A percentile compares a stretch with the other conserved stretches of the same genome.
phyloP scores from a whole-genome alignment of 345 rosid genomes.

The Ceriops zippeliana region DNA sequence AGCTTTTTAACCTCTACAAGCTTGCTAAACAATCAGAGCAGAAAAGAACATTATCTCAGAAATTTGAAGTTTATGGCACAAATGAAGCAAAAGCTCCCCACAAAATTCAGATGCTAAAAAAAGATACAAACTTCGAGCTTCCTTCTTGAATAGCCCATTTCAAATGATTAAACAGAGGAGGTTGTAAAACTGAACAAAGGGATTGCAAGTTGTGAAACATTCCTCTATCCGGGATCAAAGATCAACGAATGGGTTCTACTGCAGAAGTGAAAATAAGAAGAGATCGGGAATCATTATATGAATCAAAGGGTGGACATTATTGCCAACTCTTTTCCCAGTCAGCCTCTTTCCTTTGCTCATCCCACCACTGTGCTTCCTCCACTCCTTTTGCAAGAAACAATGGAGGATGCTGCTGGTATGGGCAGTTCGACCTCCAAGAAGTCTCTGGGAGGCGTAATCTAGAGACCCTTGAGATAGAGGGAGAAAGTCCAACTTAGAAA shows the following conservation, averaged over 20 bases:
- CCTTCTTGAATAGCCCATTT: too few relatives aligned
- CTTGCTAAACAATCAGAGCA: too few relatives aligned
- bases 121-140: too few relatives aligned
- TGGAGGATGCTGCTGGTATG: conserved; percentile 73
- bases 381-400: conserved; percentile 55
- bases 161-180: too few relatives aligned
- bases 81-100: too few relatives aligned
- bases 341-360: conserved; percentile 54
- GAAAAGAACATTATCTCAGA: too few relatives aligned
- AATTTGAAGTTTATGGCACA: too few relatives aligned
- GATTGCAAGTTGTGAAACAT: too few relatives aligned
- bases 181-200: too few relatives aligned
- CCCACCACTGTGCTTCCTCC: conserved; percentile 71
- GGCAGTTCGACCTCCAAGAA: conserved; percentile 77
- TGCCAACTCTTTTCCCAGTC: conserved; percentile 39
- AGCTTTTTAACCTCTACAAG: too few relatives aligned
- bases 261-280: conserved; percentile 46
- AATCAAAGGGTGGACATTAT: conserved; percentile 47
- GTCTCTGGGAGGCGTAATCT: conserved; percentile 52
- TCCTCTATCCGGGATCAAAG: conserved; percentile 5
- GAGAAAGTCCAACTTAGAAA: conserved; percentile 50
- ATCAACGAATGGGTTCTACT: conserved; percentile 49
- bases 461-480: conserved; percentile 49
- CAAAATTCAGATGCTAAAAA: too few relatives aligned
- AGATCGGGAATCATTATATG: conserved; percentile 59